phyloP scores from a whole-genome alignment of 345 rosid species.

The Populus alba region DNA sequence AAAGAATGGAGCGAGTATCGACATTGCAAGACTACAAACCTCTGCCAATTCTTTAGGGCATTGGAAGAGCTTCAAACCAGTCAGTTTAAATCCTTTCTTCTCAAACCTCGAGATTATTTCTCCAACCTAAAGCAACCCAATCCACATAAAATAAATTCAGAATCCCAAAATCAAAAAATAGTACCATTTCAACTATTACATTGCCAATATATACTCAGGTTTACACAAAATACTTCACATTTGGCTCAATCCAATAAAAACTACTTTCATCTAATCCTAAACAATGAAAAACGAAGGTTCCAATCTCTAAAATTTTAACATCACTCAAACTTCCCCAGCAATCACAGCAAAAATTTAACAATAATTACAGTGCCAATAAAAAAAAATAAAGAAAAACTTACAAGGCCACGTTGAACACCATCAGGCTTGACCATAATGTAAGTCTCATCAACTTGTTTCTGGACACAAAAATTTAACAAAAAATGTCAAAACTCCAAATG shows the following conservation, averaged over 20 bases:
- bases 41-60: slow-evolving; percentile 86
- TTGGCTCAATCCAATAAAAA: background rate
- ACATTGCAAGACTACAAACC: slow-evolving; percentile 40
- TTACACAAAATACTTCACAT: background rate
- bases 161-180: background rate
- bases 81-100: slow-evolving; percentile 83
- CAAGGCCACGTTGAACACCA: slow-evolving; percentile 91
- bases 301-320: background rate
- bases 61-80: slow-evolving; percentile 81
- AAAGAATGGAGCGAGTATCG: slow-evolving; percentile 4
- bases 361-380: background rate
- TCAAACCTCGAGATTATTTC: slow-evolving; percentile 93
- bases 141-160: background rate
- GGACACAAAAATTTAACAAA: slow-evolving; percentile 15
- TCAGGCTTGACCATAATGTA: slow-evolving; percentile 96
- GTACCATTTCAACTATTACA: background rate
- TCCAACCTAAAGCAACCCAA: slow-evolving; percentile 61
- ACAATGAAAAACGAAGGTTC: background rate
- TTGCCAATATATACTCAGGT: background rate
- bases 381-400: slow-evolving; percentile 27
- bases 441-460: slow-evolving; percentile 81
- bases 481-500: background rate
- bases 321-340: background rate
- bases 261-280: background rate
- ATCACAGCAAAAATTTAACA: background rate